These are phyloP conservation scores for Trypanosoma platydactyli DNA, from an alignment of 208 protist species.

Conservation along the genomic window DNA sequence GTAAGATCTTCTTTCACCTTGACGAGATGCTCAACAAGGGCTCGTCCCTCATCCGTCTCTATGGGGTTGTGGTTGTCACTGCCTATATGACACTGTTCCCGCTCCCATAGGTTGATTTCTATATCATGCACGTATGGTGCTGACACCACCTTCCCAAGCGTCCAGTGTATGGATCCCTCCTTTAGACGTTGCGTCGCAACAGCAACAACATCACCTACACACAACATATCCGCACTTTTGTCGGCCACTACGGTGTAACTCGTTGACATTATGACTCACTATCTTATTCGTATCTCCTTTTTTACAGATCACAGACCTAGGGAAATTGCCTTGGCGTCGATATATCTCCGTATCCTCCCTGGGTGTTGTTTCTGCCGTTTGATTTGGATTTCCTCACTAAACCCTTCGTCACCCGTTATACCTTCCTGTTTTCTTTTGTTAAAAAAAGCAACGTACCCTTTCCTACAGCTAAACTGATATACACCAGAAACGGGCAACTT, in stretches of 20 bases:
- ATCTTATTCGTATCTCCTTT: constrained; percentile 22
- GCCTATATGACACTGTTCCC: constrained; percentile 44
- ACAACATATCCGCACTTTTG: constrained; percentile 42
- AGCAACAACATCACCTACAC: constrained; percentile 75
- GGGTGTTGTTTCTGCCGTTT: too few relatives aligned
- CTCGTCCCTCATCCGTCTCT: constrained; percentile 41
- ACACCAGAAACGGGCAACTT: too few relatives aligned
- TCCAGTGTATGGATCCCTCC: constrained; percentile 73
- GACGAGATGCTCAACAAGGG: constrained; percentile 54
- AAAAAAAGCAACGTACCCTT: too few relatives aligned
- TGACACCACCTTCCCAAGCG: constrained; percentile 68
- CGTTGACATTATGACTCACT: constrained; percentile 1
- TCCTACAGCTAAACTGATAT: too few relatives aligned
- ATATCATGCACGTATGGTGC: constrained; percentile 71
- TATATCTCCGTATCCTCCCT: too few relatives aligned
- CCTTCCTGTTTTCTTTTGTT: too few relatives aligned
- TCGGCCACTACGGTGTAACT: constrained; percentile 2
- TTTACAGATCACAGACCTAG: too few relatives aligned
- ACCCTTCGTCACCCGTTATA: too few relatives aligned
- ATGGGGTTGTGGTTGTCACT: constrained; percentile 41
- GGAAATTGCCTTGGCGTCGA: too few relatives aligned
- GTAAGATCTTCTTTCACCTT: constrained; percentile 56
- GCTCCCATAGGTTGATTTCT: constrained; percentile 73
- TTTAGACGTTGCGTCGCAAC: constrained; percentile 56
- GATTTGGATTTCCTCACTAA: too few relatives aligned